Conservation (phyloP, 1,139 yeast species). For the Pichia sp. region DNA sequence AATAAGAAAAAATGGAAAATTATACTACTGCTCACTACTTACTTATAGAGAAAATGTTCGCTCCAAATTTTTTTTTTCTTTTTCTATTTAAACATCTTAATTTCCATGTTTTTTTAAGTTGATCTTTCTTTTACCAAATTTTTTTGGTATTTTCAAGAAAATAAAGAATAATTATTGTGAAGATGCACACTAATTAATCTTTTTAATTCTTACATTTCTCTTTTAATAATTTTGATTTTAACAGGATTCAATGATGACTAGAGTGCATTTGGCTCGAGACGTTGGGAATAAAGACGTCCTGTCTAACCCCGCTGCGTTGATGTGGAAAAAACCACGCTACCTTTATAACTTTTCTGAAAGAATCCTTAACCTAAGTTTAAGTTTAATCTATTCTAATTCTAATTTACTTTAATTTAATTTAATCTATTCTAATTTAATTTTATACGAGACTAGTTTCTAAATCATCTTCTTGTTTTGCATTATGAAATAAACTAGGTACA, state of each 20-base stretch:
- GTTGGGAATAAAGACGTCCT: slow-evolving; percentile 25
- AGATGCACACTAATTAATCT: neutral
- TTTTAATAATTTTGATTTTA: too few species aligned
- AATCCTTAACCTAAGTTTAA: neutral
- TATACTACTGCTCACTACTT: too few species aligned
- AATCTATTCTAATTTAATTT: too few species aligned
- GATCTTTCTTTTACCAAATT: too few species aligned
- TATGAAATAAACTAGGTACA: slow-evolving; percentile 50
- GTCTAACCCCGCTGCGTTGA: slow-evolving; percentile 44
- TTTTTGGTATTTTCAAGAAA: too few species aligned
- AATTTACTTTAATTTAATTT: too few species aligned
- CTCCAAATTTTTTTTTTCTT: slow-evolving; percentile 1
- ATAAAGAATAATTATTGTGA: neutral
- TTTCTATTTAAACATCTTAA: neutral
- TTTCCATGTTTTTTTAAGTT: too few species aligned
- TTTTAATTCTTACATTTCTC: too few species aligned
- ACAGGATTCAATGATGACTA: slow-evolving; percentile 51
- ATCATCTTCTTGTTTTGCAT: slow-evolving; percentile 32
- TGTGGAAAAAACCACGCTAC: slow-evolving; percentile 94
- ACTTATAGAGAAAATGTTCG: neutral
- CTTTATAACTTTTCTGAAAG: slow-evolving; percentile 34
- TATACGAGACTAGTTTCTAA: slow-evolving; percentile 1
- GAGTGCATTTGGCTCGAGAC: slow-evolving; percentile 99
- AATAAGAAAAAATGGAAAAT: too few species aligned
- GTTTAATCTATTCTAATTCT: too few species aligned